These are phyloP conservation scores for Corylus avellana DNA, from an alignment of 306 rosid genomes.

Conservation along the genomic window DNA sequence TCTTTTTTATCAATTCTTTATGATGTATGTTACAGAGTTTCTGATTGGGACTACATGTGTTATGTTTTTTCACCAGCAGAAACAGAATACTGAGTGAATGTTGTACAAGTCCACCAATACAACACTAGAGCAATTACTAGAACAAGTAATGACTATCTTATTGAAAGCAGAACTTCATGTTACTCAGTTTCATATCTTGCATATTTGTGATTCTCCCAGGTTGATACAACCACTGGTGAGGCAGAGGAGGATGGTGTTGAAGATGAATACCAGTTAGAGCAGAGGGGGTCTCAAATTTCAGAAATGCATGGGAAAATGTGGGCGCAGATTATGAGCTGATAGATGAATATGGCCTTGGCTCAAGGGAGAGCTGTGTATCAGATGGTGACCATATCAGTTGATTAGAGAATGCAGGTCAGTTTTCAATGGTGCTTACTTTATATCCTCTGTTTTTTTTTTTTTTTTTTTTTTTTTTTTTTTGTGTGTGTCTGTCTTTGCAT, in stretches of 20 bases:
- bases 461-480: no score
- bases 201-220: conserved; percentile 48
- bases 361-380: no score
- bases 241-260: conserved; percentile 96
- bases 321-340: conserved; percentile 73
- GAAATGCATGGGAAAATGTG: conserved; percentile 90
- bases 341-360: conserved; percentile 54
- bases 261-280: conserved; percentile 98
- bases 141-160: no score
- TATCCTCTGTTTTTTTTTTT: no score
- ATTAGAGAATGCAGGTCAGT: no score
- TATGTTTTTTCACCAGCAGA: conserved; percentile 58
- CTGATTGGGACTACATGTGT: conserved; percentile 6
- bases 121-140: no score
- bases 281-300: conserved; percentile 85
- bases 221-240: conserved; percentile 88
- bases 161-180: no score
- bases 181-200: conserved; percentile 4
- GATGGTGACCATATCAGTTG: no score
- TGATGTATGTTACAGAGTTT: background rate
- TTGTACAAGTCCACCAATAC: conserved; percentile 31
- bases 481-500: no score
- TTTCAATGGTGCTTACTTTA: no score
- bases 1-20: conserved; percentile 21
- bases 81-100: conserved; percentile 94